Percentiles rank a stretch among this genome's conserved stretches.
Conservation (phyloP, 2,329 filamentous ascomycete species). For the Epicoccum sorghinum region DNA sequence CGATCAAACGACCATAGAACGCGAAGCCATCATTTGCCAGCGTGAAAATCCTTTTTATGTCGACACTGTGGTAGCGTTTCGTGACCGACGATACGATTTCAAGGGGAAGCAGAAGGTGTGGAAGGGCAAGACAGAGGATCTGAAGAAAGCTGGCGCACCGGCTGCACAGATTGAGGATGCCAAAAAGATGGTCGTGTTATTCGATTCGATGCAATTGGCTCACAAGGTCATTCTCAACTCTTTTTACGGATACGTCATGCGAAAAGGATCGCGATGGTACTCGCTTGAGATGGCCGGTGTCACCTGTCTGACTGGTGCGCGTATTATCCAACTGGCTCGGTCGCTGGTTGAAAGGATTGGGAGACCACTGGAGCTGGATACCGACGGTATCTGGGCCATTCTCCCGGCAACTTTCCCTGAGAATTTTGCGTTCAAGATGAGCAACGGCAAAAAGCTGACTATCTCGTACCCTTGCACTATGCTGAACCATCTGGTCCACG, state of each 20-base stretch:
- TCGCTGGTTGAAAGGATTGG: conserved; percentile 93
- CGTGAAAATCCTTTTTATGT: conserved; percentile 98
- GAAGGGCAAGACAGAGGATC: conserved; percentile 91
- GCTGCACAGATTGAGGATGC: conserved; percentile 83
- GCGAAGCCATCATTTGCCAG: conserved; percentile 97
- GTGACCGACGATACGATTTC: conserved; percentile 97
- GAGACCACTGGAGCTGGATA: conserved; percentile 90
- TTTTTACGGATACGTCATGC: conserved; percentile 99
- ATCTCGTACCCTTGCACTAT: conserved; percentile 99
- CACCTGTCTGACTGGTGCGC: conserved; percentile 93
- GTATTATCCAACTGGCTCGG: conserved; percentile 95
- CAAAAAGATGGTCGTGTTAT: conserved; percentile 98
- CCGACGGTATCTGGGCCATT: conserved; percentile 99
- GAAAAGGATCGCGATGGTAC: conserved; percentile 98
- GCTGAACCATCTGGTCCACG: conserved; percentile 97
- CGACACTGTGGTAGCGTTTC: conserved; percentile 92
- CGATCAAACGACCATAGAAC: conserved; percentile 87
- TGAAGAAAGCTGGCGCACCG: conserved; percentile 82
- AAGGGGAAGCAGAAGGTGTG: conserved; percentile 98
- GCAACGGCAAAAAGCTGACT: conserved; percentile 93
- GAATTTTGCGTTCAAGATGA: conserved; percentile 92
- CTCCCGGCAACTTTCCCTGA: conserved; percentile 94
- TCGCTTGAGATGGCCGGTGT: conserved; percentile 99
- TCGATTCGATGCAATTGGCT: conserved; percentile 92
- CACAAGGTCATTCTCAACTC: conserved; percentile 99